Base-by-base conservation (phyloP, 73 alveolate genomes). In the Symbiodinium pilosum region DNA sequence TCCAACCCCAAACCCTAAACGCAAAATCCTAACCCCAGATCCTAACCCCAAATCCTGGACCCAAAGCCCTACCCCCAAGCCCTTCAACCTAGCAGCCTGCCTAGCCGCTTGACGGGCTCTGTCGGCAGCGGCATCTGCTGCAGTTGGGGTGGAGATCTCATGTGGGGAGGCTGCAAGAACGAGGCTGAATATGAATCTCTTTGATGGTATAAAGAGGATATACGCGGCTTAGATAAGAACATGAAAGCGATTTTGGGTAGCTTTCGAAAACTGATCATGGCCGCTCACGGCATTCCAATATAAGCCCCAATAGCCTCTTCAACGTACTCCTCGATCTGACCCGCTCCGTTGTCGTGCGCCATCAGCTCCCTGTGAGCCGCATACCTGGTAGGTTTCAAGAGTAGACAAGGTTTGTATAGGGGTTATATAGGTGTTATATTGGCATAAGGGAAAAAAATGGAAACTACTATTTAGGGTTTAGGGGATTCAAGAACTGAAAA, bases 321-420 rank as follows among this genome's bases (percentile, higher is more conserved):
- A 38, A 64, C 34, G 81, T 64, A 64, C 81, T 64, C 81, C 38
- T 64, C 81, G 41, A 64, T 64, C 81, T 64, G 39, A 28, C 81
- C 81, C 24, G 81, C 81, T 64, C 81, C 81, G 81, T 64, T 64
- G 81, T 64, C 81, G 30, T 64, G 81, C 12, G 81, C 81, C 81
- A 64, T 64, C 38, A 64, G 81, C 81, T 64, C 81, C 38, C 81
- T 7, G 41, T 64, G 81, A 64, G 81, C 81, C 30, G 81, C 32
- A 4, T 64, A 64, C 81, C 81, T 64, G 41, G 26, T 24, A 24
- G 32, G 26, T n/a, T n/a, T n/a, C n/a, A n/a, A n/a, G n/a, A n/a
- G n/a, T n/a, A n/a, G n/a, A n/a, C n/a, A n/a, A n/a, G n/a, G n/a
- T n/a, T n/a, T n/a, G n/a, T n/a, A n/a, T n/a, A n/a, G n/a, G n/a